These are phyloP conservation scores for Suillus variegatus DNA, from an alignment of 768 basidiomycete species.

Conservation along the genomic window DNA sequence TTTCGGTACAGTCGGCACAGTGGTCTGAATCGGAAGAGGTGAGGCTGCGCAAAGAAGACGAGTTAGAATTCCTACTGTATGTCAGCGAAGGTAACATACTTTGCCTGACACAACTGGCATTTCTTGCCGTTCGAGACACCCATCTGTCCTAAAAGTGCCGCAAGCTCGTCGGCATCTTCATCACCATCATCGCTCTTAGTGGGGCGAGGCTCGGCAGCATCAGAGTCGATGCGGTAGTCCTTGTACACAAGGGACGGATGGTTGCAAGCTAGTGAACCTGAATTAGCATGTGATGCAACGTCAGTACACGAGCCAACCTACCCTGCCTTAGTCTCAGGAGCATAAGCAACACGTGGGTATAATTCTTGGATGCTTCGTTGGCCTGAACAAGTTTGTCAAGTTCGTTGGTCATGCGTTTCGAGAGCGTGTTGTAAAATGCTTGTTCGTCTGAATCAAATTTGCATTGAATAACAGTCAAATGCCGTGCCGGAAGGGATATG, in stretches of 20 bases:
- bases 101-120: slow-evolving; percentile 75
- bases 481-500: slow-evolving; percentile 76
- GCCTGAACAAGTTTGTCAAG: slow-evolving; percentile 68
- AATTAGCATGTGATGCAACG: slow-evolving; percentile 4
- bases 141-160: slow-evolving; percentile 69
- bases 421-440: slow-evolving; percentile 75
- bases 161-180: slow-evolving; percentile 72
- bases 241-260: slow-evolving; percentile 83
- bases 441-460: slow-evolving; percentile 76
- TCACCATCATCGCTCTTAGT: slow-evolving; percentile 54
- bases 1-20: slow-evolving; percentile 60
- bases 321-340: slow-evolving; percentile 90
- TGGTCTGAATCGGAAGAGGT: slow-evolving; percentile 35
- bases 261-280: slow-evolving; percentile 68
- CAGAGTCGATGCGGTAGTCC: slow-evolving; percentile 71
- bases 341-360: slow-evolving; percentile 70
- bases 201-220: slow-evolving; percentile 70
- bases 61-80: not conserved
- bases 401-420: slow-evolving; percentile 62
- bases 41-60: slow-evolving; percentile 3
- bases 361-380: slow-evolving; percentile 52
- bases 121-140: slow-evolving; percentile 59
- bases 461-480: slow-evolving; percentile 71
- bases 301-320: slow-evolving; percentile 30
- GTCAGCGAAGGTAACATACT: slow-evolving; percentile 46